A percentile compares a stretch with the other conserved stretches of the same genome.
phyloP scores from a whole-genome alignment of 768 basidiomycete genomes.

The Tricholoma terreum region DNA sequence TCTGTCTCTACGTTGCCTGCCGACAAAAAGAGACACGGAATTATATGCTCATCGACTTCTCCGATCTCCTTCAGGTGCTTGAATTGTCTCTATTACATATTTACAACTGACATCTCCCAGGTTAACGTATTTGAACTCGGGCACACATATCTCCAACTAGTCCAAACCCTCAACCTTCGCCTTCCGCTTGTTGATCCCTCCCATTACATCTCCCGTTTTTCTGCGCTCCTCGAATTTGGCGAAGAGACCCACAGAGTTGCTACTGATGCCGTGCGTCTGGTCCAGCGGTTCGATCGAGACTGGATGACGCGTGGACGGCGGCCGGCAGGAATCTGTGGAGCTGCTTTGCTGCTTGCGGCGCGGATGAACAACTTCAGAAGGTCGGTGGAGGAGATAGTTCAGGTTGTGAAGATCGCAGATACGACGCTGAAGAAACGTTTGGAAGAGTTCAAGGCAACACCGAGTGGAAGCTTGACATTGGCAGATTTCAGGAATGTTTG shows the following conservation, averaged over 20 bases:
- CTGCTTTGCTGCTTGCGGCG: conserved; percentile 90
- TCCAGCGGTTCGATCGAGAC: conserved; percentile 89
- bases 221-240: conserved; percentile 92
- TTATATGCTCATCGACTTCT: conserved; percentile 99
- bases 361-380: conserved; percentile 98
- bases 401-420: conserved; percentile 99
- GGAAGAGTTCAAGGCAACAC: conserved; percentile 91
- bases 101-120: conserved; percentile 34
- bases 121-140: conserved; percentile 98
- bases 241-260: conserved; percentile 92
- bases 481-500: conserved; percentile 88
- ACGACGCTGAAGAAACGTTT: conserved; percentile 89
- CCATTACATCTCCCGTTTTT: conserved; percentile 94
- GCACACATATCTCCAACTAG: conserved; percentile 91
- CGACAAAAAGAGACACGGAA: conserved; percentile 86
- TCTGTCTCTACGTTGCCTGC: conserved; percentile 94
- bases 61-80: conserved; percentile 83
- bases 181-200: conserved; percentile 93
- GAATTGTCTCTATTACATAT: conserved; percentile 6
- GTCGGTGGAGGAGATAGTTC: conserved; percentile 92
- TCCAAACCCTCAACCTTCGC: conserved; percentile 80
- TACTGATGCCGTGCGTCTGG: conserved; percentile 89
- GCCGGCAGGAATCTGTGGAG: conserved; percentile 97
- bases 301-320: conserved; percentile 97
- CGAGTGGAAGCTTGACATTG: conserved; percentile 80